phyloP scores from a whole-genome alignment of 208 protist species.

The Porcisia hertigi region DNA sequence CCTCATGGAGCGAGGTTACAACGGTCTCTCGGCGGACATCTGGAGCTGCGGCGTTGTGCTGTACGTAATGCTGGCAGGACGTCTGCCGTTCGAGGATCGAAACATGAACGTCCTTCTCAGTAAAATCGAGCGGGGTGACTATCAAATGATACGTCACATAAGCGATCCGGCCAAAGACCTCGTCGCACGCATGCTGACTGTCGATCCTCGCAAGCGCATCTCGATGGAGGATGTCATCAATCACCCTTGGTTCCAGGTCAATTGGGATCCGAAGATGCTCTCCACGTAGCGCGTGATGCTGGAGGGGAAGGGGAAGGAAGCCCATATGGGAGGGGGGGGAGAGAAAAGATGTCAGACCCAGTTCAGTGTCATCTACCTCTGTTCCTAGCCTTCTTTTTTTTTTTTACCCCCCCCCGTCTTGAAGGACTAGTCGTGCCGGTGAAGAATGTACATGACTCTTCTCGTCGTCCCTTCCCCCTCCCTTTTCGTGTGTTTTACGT shows the following conservation, averaged over 20 bases:
- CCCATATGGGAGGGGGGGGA: neutral
- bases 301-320: neutral
- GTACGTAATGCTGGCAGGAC: constrained; percentile 95
- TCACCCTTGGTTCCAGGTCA: constrained; percentile 88
- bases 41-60: constrained; percentile 96
- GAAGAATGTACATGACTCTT: neutral
- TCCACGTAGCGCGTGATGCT: neutral
- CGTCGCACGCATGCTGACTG: constrained; percentile 78
- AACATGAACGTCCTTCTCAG: constrained; percentile 91
- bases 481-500: neutral
- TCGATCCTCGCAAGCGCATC: constrained; percentile 84
- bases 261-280: constrained; percentile 65
- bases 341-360: no score
- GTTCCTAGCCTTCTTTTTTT: neutral
- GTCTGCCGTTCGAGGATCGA: constrained; percentile 92
- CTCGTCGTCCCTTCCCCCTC: neutral
- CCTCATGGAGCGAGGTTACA: constrained; percentile 91
- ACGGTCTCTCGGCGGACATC: constrained; percentile 94
- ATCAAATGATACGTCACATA: constrained; percentile 84
- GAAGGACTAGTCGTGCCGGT: neutral
- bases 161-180: constrained; percentile 66
- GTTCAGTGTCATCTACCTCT: no score
- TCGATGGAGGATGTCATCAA: constrained; percentile 89
- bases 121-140: constrained; percentile 93
- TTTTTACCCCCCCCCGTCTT: neutral